Percentiles rank a stretch among this genome's conserved stretches.
These are phyloP conservation scores for Penicillium polonicum DNA, from an alignment of 2,329 filamentous ascomycete genomes.

Conservation along the genomic window DNA sequence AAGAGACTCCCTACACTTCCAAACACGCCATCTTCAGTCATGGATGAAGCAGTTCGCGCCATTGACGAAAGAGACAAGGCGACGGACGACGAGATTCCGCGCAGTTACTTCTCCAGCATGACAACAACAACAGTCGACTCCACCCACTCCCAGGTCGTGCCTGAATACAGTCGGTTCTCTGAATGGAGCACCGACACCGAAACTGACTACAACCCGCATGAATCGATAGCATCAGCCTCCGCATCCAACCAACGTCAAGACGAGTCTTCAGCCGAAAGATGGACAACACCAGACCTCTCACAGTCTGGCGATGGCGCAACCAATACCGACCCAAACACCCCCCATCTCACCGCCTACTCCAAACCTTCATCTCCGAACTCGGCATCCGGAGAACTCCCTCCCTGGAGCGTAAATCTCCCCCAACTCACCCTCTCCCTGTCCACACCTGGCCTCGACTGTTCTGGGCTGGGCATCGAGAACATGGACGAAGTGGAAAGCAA, in stretches of 20 bases:
- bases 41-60: constrained; percentile 41
- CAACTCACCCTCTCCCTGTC: constrained; percentile 29
- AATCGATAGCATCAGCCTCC: constrained; percentile 38
- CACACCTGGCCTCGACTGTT: constrained; percentile 29
- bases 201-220: constrained; percentile 31
- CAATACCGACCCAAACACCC: constrained; percentile 38
- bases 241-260: constrained; percentile 31
- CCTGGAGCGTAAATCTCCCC: constrained; percentile 26
- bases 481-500: constrained; percentile 35
- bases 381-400: constrained; percentile 27
- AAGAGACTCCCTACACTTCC: constrained; percentile 48
- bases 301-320: constrained; percentile 23
- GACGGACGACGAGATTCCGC: constrained; percentile 34
- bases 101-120: constrained; percentile 47
- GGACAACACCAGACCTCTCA: constrained; percentile 24
- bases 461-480: constrained; percentile 36
- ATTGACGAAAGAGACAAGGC: constrained; percentile 35
- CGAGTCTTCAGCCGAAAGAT: constrained; percentile 23
- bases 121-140: constrained; percentile 33
- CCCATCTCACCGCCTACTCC: constrained; percentile 35
- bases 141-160: constrained; percentile 26
- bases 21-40: constrained; percentile 48
- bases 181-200: constrained; percentile 44
- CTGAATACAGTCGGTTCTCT: constrained; percentile 40
- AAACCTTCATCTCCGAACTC: constrained; percentile 32